phyloP scores from a whole-genome alignment of 805 yeast species.

The Zygotorulaspora danielsina region DNA sequence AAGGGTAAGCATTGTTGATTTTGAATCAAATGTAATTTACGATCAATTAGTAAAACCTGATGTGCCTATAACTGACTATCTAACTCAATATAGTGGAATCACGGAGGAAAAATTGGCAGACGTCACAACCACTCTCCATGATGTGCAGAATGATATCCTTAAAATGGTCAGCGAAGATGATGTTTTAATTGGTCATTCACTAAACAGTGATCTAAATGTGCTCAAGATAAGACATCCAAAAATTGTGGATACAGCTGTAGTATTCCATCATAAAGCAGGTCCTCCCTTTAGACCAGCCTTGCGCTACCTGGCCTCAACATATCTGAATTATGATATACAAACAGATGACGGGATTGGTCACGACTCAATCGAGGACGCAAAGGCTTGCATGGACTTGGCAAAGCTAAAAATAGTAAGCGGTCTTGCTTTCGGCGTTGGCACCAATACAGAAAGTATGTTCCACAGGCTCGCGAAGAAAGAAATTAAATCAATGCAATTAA shows the following conservation, averaged over 20 bases:
- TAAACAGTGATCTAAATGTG: conserved; percentile 75
- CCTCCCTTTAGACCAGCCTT: conserved; percentile 77
- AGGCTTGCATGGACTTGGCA: conserved; percentile 71
- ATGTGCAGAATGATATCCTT: conserved; percentile 59
- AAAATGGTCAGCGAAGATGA: conserved; percentile 53
- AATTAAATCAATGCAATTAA: conserved; percentile 32
- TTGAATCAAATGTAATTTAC: conserved; percentile 52
- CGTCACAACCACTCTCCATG: conserved; percentile 60
- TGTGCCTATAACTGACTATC: conserved; percentile 69
- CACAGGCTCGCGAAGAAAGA: conserved; percentile 35
- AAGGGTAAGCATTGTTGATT: conserved; percentile 69
- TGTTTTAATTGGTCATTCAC: conserved; percentile 81
- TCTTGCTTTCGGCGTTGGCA: conserved; percentile 52
- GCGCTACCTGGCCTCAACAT: conserved; percentile 58
- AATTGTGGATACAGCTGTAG: conserved; percentile 74
- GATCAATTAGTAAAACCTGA: conserved; percentile 79
- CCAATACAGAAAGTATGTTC: conserved; percentile 42
- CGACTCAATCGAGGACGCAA: conserved; percentile 82
- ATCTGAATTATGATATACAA: conserved; percentile 61
- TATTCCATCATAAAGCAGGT: conserved; percentile 78
- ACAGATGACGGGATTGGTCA: conserved; percentile 61
- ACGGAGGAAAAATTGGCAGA: conserved; percentile 59
- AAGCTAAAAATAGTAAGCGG: conserved; percentile 70
- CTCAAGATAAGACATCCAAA: conserved; percentile 66
- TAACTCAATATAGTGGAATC: conserved; percentile 83